Percentiles rank a stretch among this genome's conserved stretches.
Conservation (phyloP, 2,329 filamentous ascomycete species). For the Hypomyces rosellus region DNA sequence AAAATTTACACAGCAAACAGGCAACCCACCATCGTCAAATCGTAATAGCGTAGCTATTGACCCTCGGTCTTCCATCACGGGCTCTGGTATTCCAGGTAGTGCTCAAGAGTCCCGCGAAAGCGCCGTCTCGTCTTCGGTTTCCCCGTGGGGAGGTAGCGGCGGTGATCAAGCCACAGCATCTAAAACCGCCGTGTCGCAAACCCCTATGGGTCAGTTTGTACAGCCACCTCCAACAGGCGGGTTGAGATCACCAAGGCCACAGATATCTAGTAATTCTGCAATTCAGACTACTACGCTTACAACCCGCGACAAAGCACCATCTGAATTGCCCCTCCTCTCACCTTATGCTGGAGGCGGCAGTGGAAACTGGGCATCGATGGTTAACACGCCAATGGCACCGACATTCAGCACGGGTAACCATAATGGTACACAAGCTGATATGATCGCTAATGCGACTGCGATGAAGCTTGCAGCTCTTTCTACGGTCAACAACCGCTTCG, state of each 20-base stretch:
- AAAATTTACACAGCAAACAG: slow-evolving; percentile 92
- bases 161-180: slow-evolving; percentile 45
- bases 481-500: slow-evolving; percentile 97
- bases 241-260: slow-evolving; percentile 74
- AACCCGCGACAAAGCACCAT: slow-evolving; percentile 56
- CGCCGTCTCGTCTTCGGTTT: slow-evolving; percentile 36
- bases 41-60: slow-evolving; percentile 82
- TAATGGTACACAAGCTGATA: slow-evolving; percentile 73
- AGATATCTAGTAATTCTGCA: slow-evolving; percentile 58
- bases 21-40: slow-evolving; percentile 82
- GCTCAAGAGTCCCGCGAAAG: slow-evolving; percentile 32
- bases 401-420: slow-evolving; percentile 61
- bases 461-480: slow-evolving; percentile 98
- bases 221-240: slow-evolving; percentile 69
- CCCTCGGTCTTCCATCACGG: slow-evolving; percentile 65
- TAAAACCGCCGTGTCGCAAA: slow-evolving; percentile 72
- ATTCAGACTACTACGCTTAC: slow-evolving; percentile 81
- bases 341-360: slow-evolving; percentile 67
- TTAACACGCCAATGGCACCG: slow-evolving; percentile 91
- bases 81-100: slow-evolving; percentile 64
- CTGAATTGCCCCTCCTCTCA: slow-evolving; percentile 79
- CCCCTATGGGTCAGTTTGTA: slow-evolving; percentile 90
- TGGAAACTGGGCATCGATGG: slow-evolving; percentile 97
- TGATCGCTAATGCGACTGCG: slow-evolving; percentile 96
- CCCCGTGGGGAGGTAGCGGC: slow-evolving; percentile 65